These are phyloP conservation scores for Epichloe hybrida DNA, from an alignment of 2,329 filamentous ascomycete species.

Conservation along the genomic window DNA sequence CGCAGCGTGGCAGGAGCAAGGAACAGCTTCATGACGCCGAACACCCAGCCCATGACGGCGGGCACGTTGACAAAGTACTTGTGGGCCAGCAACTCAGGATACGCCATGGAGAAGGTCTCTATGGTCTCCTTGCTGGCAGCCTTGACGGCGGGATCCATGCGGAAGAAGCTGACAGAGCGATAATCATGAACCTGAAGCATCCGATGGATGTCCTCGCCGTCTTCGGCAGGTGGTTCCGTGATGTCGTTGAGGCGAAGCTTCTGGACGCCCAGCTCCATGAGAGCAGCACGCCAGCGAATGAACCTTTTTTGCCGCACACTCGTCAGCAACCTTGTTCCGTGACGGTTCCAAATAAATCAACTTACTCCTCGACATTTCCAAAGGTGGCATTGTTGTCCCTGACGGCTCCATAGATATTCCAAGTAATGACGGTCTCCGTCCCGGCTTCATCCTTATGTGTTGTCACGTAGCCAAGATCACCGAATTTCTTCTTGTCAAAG, in stretches of 20 bases:
- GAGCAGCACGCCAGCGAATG: slow-evolving; percentile 74
- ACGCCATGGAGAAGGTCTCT: slow-evolving; percentile 64
- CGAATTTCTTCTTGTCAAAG: slow-evolving; percentile 59
- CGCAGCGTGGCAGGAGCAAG: slow-evolving; percentile 59
- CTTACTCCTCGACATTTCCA: slow-evolving; percentile 63
- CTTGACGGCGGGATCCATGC: slow-evolving; percentile 64
- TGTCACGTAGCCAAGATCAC: slow-evolving; percentile 67
- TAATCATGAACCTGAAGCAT: slow-evolving; percentile 94
- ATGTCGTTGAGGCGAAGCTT: slow-evolving; percentile 59
- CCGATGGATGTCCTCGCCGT: slow-evolving; percentile 70
- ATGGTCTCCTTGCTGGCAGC: slow-evolving; percentile 70
- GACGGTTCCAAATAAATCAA: not conserved
- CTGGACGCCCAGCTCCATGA: slow-evolving; percentile 77
- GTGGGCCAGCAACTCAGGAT: slow-evolving; percentile 70
- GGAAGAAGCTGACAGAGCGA: slow-evolving; percentile 72
- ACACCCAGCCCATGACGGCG: slow-evolving; percentile 79
- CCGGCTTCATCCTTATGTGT: slow-evolving; percentile 43
- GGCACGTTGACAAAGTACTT: slow-evolving; percentile 98
- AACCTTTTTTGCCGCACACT: slow-evolving; percentile 41
- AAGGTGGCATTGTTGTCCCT: slow-evolving; percentile 77
- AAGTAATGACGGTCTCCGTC: slow-evolving; percentile 59
- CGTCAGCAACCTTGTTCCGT: not conserved
- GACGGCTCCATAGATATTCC: slow-evolving; percentile 85
- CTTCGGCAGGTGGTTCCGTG: slow-evolving; percentile 57
- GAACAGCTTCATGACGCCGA: slow-evolving; percentile 61